Percentiles rank a stretch among this genome's conserved stretches.
Conservation (phyloP, 2,329 filamentous ascomycete species). For the Dactylonectria macrodidyma region DNA sequence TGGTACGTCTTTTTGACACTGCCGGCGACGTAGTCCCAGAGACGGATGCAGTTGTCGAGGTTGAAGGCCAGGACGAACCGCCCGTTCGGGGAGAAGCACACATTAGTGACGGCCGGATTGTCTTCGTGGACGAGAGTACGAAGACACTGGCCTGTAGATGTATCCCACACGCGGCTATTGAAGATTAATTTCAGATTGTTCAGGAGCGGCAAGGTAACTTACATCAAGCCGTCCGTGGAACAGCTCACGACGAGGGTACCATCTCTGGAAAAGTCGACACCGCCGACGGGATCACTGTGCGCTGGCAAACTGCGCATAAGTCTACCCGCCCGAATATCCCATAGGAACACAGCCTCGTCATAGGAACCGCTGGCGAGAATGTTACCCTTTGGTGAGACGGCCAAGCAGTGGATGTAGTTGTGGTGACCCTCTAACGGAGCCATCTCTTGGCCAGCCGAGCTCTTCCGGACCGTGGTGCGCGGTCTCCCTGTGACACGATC, state of each 20-base stretch:
- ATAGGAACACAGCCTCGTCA: constrained; percentile 96
- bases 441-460: constrained; percentile 57
- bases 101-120: constrained; percentile 89
- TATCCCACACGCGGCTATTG: constrained; percentile 90
- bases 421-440: constrained; percentile 86
- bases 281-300: constrained; percentile 93
- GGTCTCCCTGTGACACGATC: constrained; percentile 76
- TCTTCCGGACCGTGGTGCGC: constrained; percentile 61
- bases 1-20: constrained; percentile 97
- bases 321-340: constrained; percentile 91
- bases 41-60: constrained; percentile 87
- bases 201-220: constrained; percentile 50
- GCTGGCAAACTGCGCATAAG: constrained; percentile 93
- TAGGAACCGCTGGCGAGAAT: constrained; percentile 96
- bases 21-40: constrained; percentile 96
- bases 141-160: constrained; percentile 93
- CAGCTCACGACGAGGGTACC: constrained; percentile 94
- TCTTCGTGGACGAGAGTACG: constrained; percentile 97
- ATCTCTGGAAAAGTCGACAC: constrained; percentile 93
- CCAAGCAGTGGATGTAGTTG: constrained; percentile 94
- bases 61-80: constrained; percentile 94
- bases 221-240: constrained; percentile 91
- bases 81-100: constrained; percentile 94
- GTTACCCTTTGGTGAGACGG: constrained; percentile 98
- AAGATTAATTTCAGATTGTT: constrained; percentile 32